Percentiles rank a stretch among this genome's conserved stretches.
Evolutionary conservation across 2,329 filamentous ascomycete species (phyloP).

Genomic region (Phoma sp.): DNA sequence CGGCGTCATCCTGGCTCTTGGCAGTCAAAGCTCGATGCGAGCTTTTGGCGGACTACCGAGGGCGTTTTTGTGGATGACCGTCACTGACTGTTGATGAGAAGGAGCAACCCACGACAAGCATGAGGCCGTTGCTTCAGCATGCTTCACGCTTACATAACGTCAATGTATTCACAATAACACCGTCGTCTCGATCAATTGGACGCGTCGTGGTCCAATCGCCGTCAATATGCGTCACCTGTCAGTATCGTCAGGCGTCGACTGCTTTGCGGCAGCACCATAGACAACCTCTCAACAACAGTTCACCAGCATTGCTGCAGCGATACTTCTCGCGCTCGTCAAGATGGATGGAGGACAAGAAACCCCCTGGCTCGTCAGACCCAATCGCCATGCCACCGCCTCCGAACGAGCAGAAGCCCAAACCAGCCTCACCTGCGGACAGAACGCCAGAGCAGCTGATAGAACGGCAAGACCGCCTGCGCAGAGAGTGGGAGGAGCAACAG

Average conservation of each 20-base stretch:
- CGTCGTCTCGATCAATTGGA: constrained; percentile 20
- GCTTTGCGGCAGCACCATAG: constrained; percentile 3
- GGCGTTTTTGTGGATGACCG: constrained; percentile 24
- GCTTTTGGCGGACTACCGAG: constrained; percentile 26
- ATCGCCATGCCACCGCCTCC: constrained; percentile 33
- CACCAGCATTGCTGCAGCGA: constrained; percentile 15
- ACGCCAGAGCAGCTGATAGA: constrained; percentile 24
- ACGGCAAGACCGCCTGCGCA: constrained; percentile 21
- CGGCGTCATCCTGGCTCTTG: constrained; percentile 30
- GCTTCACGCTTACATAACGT: constrained; percentile 44
- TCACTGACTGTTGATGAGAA: constrained; percentile 33
- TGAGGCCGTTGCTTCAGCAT: constrained; percentile 51
- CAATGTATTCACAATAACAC: constrained; percentile 22
- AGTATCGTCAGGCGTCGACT: constrained; percentile 35
- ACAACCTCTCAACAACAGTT: neutral
- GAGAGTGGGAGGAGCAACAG: constrained; percentile 16
- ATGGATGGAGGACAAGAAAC: constrained; percentile 30
- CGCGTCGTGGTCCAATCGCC: constrained; percentile 16
- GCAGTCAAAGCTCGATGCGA: constrained; percentile 34
- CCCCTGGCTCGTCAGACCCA: constrained; percentile 19
- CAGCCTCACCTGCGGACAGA: constrained; percentile 10
- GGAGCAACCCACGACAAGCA: constrained; percentile 34
- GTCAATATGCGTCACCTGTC: constrained; percentile 40
- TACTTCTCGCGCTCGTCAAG: constrained; percentile 29
- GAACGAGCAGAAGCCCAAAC: constrained; percentile 15